Base-by-base conservation (phyloP, 306 rosid genomes). In the Mimosa pudica region DNA sequence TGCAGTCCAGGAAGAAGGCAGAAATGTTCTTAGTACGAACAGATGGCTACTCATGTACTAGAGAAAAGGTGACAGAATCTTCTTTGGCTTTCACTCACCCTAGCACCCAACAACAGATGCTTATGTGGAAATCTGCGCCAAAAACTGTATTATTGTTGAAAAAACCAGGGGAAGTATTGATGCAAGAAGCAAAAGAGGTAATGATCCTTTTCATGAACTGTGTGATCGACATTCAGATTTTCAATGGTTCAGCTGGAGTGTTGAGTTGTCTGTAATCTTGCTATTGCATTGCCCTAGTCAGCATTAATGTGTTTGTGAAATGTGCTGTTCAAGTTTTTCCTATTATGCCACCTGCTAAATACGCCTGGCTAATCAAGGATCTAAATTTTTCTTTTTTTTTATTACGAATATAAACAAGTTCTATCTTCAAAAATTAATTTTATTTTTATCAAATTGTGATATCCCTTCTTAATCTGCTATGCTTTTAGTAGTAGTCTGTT, bases 101-200 rank as follows among this genome's bases (percentile, higher is more conserved):
- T 67, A 95, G 96, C 86, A 95, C 97, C 54, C 99, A 95, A 81
- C 99, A 95, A 47, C 99, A 95, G 85, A 95, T 95, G 99, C 97
- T 95, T 76, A 89, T 95, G 97, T 95, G 99, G 99, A 95, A 95
- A 91, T 84, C 99, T 54, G 81, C 84, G 2, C 99, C 99, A 73
- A 95, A 88, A 89, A 95, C 97, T 72, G 99, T 93, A 65, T 86
- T 95, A 69, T 82, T 95, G 85, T 82, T 95, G 84, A 95, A 95
- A 90, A 95, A 93, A 90, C 90, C 90, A 35, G 99, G 99, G 78
- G 77, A 83, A 76, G 94, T 84, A 38, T 95, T 95, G 82, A 91
- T 95, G 96, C 97, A 95, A 87, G 96, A 95, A 91, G 99, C 99
- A 85, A 91, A 88, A 90, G 93, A 91, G 98, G 99, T 95, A 85